These are phyloP conservation scores for Pholiota conissans DNA, from an alignment of 768 basidiomycete genomes.

Conservation along the genomic window DNA sequence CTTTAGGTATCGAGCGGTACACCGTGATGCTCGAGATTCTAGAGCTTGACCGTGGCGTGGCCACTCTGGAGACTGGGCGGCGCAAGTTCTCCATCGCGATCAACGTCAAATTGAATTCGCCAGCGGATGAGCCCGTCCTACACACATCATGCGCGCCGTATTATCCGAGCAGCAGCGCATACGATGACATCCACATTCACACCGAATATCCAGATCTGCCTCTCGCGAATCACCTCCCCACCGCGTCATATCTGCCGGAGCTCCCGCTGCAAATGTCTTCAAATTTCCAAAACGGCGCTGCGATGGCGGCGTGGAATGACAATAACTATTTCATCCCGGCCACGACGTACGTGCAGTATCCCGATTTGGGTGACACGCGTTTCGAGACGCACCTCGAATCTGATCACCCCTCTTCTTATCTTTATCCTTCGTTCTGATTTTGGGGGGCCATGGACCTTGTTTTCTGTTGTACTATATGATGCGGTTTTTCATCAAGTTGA, in stretches of 20 bases:
- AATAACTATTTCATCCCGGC: not conserved
- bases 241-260: not conserved
- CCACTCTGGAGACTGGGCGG: not conserved
- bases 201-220: conserved; percentile 3
- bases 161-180: not conserved
- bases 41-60: conserved; percentile 6
- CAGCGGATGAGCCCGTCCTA: not conserved
- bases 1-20: conserved; percentile 14
- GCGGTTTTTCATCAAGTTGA: not conserved
- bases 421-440: not conserved
- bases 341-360: not conserved
- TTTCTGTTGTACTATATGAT: not conserved
- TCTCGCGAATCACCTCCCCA: not conserved
- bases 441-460: not conserved
- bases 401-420: conserved; percentile 33
- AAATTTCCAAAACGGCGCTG: not conserved
- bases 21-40: conserved; percentile 19
- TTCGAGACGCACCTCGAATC: conserved; percentile 22
- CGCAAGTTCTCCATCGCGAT: conserved; percentile 17
- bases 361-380: conserved; percentile 1
- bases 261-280: not conserved
- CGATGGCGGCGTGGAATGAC: conserved; percentile 1
- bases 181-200: not conserved
- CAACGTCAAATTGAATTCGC: conserved; percentile 11
- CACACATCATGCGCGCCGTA: conserved; percentile 1